phyloP scores from a whole-genome alignment of 75 land plant genomes.

The Cunninghamia lanceolata region DNA sequence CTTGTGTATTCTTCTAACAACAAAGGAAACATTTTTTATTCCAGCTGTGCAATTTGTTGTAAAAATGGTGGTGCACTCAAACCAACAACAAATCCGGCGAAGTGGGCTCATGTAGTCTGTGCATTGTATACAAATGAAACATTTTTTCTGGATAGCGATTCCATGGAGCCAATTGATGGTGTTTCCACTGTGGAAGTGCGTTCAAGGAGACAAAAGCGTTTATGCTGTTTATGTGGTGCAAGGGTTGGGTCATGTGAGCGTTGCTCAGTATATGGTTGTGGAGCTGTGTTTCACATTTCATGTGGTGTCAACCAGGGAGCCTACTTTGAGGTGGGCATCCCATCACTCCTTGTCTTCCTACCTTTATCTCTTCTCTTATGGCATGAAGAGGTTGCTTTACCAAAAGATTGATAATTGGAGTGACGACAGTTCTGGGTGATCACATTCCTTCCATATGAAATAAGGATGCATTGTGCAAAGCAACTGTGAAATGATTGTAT shows the following conservation, averaged over 20 bases:
- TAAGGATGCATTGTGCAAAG: not conserved
- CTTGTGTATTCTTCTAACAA: not conserved
- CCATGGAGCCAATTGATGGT: slow-evolving; percentile 49
- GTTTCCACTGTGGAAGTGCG: slow-evolving; percentile 28
- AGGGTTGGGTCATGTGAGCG: slow-evolving; percentile 28
- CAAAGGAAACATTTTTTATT: not conserved
- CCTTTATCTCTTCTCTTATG: not conserved
- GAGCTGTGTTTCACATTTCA: slow-evolving; percentile 32
- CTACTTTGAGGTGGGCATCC: slow-evolving; percentile 27
- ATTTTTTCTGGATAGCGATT: slow-evolving; percentile 34
- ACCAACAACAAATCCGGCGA: slow-evolving; percentile 26
- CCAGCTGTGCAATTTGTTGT: slow-evolving; percentile 40
- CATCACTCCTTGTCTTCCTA: not conserved
- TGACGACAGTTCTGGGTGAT: not conserved
- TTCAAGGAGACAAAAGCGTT: slow-evolving; percentile 24
- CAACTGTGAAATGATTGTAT: not conserved
- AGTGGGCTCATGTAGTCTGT: slow-evolving; percentile 42
- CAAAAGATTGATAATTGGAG: not conserved
- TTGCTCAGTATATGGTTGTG: slow-evolving; percentile 27
- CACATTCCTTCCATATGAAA: not conserved
- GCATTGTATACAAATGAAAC: slow-evolving; percentile 43
- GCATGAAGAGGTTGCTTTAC: not conserved
- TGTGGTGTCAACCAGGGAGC: slow-evolving; percentile 41
- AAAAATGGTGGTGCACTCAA: slow-evolving; percentile 41
- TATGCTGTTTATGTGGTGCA: slow-evolving; percentile 30